phyloP scores from a whole-genome alignment of 345 rosid genomes.

The Gossypium anomalum region DNA sequence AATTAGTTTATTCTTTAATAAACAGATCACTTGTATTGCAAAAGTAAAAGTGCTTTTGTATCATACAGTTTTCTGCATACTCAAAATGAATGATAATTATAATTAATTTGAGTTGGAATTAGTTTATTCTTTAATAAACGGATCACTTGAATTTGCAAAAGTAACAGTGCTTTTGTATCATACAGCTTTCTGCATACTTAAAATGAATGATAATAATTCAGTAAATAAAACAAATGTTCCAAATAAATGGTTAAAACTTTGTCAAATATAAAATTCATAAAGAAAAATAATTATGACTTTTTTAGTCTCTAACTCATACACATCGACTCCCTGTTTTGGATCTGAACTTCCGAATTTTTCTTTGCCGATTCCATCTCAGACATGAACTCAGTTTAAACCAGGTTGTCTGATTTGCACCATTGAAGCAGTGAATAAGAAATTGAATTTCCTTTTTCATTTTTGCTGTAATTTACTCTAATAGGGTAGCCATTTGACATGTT shows the following conservation, averaged over 20 bases:
- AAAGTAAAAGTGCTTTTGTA: neutral
- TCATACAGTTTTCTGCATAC: neutral
- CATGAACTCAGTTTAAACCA: neutral
- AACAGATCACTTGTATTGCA: neutral
- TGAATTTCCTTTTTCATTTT: neutral
- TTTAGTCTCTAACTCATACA: neutral
- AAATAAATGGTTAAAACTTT: neutral
- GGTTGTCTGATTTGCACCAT: constrained; percentile 1
- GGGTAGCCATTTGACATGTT: neutral
- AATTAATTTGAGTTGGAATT: neutral
- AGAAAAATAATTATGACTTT: neutral
- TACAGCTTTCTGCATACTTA: neutral
- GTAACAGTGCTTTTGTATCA: neutral
- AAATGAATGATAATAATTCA: neutral
- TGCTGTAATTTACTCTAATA: neutral
- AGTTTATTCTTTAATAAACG: neutral
- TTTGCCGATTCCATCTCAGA: neutral
- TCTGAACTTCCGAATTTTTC: neutral
- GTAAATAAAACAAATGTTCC: neutral
- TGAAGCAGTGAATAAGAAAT: neutral
- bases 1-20: neutral
- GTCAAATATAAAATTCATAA: neutral
- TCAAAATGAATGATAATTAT: neutral
- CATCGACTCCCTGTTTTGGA: neutral
- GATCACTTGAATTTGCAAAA: neutral